Percentiles rank a stretch among this genome's conserved stretches.
Conservation (phyloP, 208 protist species). For the Porcisia hertigi region DNA sequence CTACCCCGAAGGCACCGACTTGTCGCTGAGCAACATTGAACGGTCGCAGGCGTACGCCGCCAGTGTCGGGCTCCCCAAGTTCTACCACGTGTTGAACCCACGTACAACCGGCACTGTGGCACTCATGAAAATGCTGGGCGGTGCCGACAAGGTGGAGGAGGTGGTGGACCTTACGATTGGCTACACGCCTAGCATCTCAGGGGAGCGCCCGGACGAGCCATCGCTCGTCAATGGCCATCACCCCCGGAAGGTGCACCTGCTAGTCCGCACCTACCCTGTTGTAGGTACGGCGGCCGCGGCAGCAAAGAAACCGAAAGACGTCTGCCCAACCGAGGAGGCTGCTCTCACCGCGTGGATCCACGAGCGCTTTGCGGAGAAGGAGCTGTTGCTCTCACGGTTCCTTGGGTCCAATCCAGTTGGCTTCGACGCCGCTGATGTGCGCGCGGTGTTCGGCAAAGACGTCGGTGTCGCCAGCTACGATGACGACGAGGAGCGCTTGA, state of each 20-base stretch:
- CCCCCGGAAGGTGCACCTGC: constrained; percentile 74
- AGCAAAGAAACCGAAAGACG: constrained; percentile 8
- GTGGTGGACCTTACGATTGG: constrained; percentile 86
- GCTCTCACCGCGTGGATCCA: constrained; percentile 61
- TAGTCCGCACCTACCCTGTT: constrained; percentile 51
- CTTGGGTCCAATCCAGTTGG: constrained; percentile 56
- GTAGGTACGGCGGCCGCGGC: constrained; percentile 22
- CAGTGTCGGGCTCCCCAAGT: constrained; percentile 52
- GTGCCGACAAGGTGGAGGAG: constrained; percentile 63
- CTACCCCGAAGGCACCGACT: constrained; percentile 89
- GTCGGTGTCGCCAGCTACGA: constrained; percentile 60
- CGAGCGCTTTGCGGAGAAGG: constrained; percentile 81
- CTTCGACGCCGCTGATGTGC: constrained; percentile 63
- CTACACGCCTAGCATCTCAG: constrained; percentile 71
- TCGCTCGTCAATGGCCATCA: constrained; percentile 73
- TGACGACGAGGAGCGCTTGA: constrained; percentile 35
- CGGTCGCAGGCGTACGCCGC: constrained; percentile 67
- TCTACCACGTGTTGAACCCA: constrained; percentile 82
- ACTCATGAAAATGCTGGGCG: constrained; percentile 75
- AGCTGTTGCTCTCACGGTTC: constrained; percentile 80
- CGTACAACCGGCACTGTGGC: constrained; percentile 71
- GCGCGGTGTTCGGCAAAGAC: constrained; percentile 52
- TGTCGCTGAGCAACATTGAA: constrained; percentile 67
- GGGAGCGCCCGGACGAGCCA: constrained; percentile 63
- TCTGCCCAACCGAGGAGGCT: constrained; percentile 48